Evolutionary conservation across 139 green algal genomes (phyloP).

Genomic region (Penium margaritaceum): DNA sequence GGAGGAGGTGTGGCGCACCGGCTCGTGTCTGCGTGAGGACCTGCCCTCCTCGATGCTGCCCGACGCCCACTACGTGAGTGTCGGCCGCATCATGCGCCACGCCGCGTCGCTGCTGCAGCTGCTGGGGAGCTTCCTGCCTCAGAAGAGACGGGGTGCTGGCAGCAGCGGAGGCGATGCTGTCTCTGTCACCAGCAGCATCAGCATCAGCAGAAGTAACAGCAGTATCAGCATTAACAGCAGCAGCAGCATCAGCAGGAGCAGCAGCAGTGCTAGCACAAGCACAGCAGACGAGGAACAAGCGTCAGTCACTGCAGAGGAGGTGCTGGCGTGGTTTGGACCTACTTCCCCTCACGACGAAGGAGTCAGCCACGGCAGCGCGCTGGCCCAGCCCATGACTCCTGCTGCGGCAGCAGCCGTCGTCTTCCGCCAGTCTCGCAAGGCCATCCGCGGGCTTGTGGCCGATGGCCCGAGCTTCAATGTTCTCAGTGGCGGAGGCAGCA

Average conservation of each 20-base stretch:
- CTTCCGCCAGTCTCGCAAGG: too few species aligned
- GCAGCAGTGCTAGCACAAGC: background rate
- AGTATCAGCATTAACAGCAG: background rate
- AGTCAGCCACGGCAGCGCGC: too few species aligned
- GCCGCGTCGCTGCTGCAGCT: background rate
- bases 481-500: background rate
- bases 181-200: background rate
- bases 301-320: background rate
- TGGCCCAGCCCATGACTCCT: too few species aligned
- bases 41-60: slow-evolving; percentile 1
- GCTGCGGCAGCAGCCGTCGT: too few species aligned
- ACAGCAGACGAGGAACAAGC: background rate
- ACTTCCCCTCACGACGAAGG: too few species aligned
- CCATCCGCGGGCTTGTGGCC: too few species aligned
- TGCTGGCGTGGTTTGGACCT: background rate
- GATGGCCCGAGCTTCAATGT: too few species aligned
- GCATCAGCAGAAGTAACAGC: background rate
- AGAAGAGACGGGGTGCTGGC: background rate
- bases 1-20: too few species aligned
- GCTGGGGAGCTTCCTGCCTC: too few species aligned
- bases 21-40: background rate
- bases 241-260: background rate
- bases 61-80: too few species aligned
- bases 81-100: background rate
- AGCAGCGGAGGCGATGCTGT: background rate